phyloP scores from a whole-genome alignment of 2,329 filamentous ascomycete genomes.

The Cladosporium colombiae region DNA sequence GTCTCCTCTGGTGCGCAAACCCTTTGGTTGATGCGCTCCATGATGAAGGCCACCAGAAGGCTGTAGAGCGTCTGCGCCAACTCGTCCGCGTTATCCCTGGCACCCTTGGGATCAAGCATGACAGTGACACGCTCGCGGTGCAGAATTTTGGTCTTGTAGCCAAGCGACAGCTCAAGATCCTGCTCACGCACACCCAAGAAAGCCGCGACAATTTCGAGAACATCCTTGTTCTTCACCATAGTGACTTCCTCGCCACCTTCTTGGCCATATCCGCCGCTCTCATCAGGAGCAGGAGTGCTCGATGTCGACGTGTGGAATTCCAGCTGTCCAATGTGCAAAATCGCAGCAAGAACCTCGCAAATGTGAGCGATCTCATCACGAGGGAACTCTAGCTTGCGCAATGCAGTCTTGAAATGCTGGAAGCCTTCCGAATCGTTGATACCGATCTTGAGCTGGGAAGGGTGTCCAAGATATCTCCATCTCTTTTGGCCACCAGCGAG shows the following conservation, averaged over 20 bases:
- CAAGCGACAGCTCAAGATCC: slow-evolving; percentile 83
- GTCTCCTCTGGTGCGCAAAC: slow-evolving; percentile 84
- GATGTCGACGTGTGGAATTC: slow-evolving; percentile 84
- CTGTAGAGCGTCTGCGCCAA: slow-evolving; percentile 91
- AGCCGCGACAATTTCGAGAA: slow-evolving; percentile 81
- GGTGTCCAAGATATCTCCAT: slow-evolving; percentile 96
- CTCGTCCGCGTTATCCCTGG: slow-evolving; percentile 89
- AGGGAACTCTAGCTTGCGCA: slow-evolving; percentile 92
- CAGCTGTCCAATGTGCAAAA: slow-evolving; percentile 95
- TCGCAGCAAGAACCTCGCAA: slow-evolving; percentile 88
- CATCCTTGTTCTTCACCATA: slow-evolving; percentile 89
- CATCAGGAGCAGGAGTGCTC: slow-evolving; percentile 77
- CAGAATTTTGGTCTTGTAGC: slow-evolving; percentile 96
- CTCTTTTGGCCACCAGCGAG: slow-evolving; percentile 66
- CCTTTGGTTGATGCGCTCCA: slow-evolving; percentile 88
- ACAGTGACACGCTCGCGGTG: slow-evolving; percentile 97
- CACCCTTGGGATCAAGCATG: slow-evolving; percentile 91
- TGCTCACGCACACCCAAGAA: slow-evolving; percentile 83
- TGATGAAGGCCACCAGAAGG: slow-evolving; percentile 87
- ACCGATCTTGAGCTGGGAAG: slow-evolving; percentile 93
- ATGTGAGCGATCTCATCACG: slow-evolving; percentile 93
- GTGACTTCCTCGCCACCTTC: slow-evolving; percentile 87
- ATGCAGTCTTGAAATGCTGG: slow-evolving; percentile 93
- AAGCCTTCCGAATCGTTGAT: slow-evolving; percentile 96
- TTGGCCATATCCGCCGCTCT: slow-evolving; percentile 94